These are phyloP conservation scores for Pugionium cornutum DNA, from an alignment of 345 rosid genomes.

Conservation along the genomic window DNA sequence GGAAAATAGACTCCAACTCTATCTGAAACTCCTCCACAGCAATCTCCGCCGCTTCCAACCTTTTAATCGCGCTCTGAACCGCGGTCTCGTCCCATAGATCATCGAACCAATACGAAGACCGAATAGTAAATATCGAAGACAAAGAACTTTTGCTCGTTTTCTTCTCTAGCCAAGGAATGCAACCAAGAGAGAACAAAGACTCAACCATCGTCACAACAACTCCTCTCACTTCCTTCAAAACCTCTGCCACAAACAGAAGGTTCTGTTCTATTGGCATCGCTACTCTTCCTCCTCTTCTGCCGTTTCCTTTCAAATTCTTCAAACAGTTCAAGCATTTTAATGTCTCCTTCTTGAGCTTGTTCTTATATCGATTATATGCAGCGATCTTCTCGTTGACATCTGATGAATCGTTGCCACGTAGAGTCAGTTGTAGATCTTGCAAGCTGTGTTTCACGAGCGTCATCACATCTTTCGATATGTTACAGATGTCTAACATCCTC, in stretches of 20 bases:
- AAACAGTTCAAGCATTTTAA: conserved; percentile 58
- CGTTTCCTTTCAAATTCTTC: conserved; percentile 46
- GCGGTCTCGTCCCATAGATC: conserved; percentile 56
- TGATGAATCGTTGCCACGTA: conserved; percentile 53
- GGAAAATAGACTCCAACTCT: conserved; percentile 64
- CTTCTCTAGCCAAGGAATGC: conserved; percentile 69
- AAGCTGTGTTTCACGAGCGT: conserved; percentile 59
- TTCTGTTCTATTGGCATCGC: conserved; percentile 28
- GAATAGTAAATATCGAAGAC: conserved; percentile 43
- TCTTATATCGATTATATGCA: conserved; percentile 52
- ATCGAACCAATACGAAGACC: conserved; percentile 38
- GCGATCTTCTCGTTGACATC: conserved; percentile 49
- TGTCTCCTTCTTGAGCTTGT: conserved; percentile 69
- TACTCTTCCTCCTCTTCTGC: conserved; percentile 33
- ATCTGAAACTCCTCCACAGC: conserved; percentile 65
- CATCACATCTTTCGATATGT: conserved; percentile 61
- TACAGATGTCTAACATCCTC: conserved; percentile 68
- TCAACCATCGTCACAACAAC: conserved; percentile 55
- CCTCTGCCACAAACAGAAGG: conserved; percentile 51
- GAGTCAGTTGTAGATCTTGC: conserved; percentile 50
- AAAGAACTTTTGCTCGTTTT: conserved; percentile 48
- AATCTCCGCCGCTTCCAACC: conserved; percentile 72
- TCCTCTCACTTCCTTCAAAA: conserved; percentile 62
- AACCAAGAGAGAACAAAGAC: conserved; percentile 59
- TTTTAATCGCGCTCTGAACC: conserved; percentile 58